A percentile compares a stretch with the other conserved stretches of the same genome.
Evolutionary conservation across 208 protist species (phyloP).

Genomic region (Leishmania guyanensis): DNA sequence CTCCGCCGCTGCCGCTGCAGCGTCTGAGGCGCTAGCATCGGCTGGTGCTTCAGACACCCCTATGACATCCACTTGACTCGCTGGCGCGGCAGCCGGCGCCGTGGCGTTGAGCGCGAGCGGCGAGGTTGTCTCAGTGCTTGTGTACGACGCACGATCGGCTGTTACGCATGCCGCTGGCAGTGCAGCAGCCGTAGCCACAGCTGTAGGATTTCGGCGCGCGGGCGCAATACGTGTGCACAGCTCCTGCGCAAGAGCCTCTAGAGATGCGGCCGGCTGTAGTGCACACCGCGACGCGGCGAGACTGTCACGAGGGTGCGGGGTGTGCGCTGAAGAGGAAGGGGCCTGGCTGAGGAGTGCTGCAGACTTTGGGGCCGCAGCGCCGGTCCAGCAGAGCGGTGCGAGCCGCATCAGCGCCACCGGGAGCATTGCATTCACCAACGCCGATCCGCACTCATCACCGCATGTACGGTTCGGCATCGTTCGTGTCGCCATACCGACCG

Average conservation of each 20-base stretch:
- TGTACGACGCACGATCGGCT: neutral
- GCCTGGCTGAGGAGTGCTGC: neutral
- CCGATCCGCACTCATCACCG: constrained; percentile 8
- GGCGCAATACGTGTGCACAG: constrained; percentile 1
- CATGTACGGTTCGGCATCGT: neutral
- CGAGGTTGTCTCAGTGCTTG: neutral
- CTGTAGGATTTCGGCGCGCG: neutral
- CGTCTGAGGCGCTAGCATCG: neutral
- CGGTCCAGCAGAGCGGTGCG: constrained; percentile 26
- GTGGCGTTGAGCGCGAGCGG: neutral
- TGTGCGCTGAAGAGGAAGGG: neutral
- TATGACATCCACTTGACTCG: neutral
- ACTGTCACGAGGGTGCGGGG: neutral
- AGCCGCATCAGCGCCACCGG: constrained; percentile 29
- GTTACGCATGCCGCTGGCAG: neutral
- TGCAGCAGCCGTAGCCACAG: neutral
- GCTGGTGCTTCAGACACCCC: neutral
- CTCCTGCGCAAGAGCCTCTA: neutral
- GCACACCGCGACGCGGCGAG: neutral
- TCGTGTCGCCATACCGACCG: neutral
- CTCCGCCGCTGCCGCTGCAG: constrained; percentile 27
- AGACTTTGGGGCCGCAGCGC: neutral
- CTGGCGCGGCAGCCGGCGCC: neutral
- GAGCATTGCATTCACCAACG: constrained; percentile 13
- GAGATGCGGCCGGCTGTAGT: neutral